A percentile compares a stretch with the other conserved stretches of the same genome.
These are phyloP conservation scores for Tulasnella sp. DNA, from an alignment of 768 basidiomycete species.

Conservation along the genomic window DNA sequence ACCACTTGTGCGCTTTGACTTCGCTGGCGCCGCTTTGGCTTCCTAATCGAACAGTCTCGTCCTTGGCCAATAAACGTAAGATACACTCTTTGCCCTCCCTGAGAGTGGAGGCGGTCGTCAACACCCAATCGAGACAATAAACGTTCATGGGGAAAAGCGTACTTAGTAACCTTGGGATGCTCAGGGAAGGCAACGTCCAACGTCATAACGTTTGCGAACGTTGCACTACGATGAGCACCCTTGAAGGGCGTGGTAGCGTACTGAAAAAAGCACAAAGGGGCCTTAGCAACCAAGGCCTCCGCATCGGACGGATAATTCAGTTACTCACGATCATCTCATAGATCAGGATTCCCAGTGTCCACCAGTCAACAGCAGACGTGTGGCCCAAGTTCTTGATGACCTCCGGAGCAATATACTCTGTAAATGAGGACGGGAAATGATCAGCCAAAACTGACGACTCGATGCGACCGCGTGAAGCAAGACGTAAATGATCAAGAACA, in stretches of 20 bases:
- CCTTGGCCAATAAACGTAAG: constrained; percentile 83
- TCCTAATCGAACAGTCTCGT: constrained; percentile 81
- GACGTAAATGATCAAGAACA: constrained; percentile 13
- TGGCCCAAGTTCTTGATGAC: constrained; percentile 96
- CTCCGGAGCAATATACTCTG: constrained; percentile 99
- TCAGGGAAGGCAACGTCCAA: constrained; percentile 85
- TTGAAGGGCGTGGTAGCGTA: constrained; percentile 99
- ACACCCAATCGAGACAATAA: background rate
- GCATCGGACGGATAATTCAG: background rate
- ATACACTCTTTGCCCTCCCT: constrained; percentile 84
- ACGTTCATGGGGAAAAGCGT: constrained; percentile 33
- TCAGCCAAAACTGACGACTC: background rate
- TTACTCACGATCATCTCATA: constrained; percentile 87
- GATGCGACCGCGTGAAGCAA: background rate
- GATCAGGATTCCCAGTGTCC: constrained; percentile 96
- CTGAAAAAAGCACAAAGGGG: constrained; percentile 43
- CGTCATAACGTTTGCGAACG: constrained; percentile 91
- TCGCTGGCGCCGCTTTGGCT: constrained; percentile 94
- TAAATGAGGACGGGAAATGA: constrained; percentile 29
- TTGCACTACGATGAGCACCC: constrained; percentile 88
- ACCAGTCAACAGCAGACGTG: constrained; percentile 98
- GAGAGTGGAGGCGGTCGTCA: constrained; percentile 34
- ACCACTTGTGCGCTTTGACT: constrained; percentile 99
- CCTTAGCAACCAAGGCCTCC: constrained; percentile 30
- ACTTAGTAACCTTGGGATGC: constrained; percentile 62